Percentiles rank a stretch among this genome's conserved stretches.
phyloP scores from a whole-genome alignment of 148 eudicot species.

The Persicaria maculosa region DNA sequence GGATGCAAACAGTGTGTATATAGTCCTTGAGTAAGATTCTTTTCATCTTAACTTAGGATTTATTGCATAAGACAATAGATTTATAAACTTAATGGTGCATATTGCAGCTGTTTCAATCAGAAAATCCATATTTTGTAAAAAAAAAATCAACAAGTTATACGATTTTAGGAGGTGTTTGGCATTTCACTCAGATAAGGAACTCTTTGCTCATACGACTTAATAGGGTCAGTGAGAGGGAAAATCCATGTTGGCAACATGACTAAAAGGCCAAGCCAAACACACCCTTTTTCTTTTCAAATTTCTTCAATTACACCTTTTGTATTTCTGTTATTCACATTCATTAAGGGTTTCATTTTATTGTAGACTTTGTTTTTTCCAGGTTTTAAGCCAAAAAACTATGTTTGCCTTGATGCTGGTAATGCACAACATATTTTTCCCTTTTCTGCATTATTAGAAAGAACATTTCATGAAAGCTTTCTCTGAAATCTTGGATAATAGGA shows the following conservation, averaged over 20 bases:
- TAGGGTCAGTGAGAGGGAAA: no score
- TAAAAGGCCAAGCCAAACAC: no score
- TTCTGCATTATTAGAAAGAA: not conserved
- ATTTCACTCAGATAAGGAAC: no score
- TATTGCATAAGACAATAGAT: not conserved
- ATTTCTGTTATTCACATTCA: not conserved
- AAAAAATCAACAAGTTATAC: not conserved
- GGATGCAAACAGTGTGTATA: conserved; percentile 69
- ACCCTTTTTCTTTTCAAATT: not conserved
- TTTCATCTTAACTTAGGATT: not conserved
- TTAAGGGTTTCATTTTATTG: not conserved
- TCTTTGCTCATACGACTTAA: no score
- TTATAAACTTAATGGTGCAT: not conserved
- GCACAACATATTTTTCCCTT: not conserved
- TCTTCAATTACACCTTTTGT: not conserved
- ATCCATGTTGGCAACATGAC: no score
- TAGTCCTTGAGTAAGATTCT: conserved; percentile 93
- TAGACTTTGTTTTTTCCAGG: not conserved
- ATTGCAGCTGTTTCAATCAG: not conserved
- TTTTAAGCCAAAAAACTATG: not conserved
- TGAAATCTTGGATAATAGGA: not conserved
- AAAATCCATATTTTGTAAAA: not conserved
- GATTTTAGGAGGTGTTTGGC: not conserved
- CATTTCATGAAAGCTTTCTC: not conserved
- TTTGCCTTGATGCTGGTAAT: not conserved